Evolutionary conservation across 495 filamentous ascomycete species (phyloP).

Genomic region (Daldinia vernicosa): DNA sequence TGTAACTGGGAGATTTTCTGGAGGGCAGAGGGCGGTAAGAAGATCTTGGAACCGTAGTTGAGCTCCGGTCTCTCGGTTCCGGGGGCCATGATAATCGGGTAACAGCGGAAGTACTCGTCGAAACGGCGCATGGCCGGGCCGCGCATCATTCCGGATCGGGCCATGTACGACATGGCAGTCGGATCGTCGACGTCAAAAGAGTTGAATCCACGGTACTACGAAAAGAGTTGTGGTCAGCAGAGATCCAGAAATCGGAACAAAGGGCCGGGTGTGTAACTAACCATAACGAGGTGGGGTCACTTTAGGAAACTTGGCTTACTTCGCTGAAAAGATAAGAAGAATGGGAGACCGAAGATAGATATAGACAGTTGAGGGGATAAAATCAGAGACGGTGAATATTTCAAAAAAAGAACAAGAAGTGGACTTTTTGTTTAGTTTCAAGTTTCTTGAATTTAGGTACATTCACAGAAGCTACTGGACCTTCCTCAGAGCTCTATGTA

Average conservation of each 20-base stretch:
- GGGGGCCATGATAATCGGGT: conserved; percentile 93
- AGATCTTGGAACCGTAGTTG: conserved; percentile 97
- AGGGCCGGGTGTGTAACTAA: conserved; percentile 27
- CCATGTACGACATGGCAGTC: conserved; percentile 59
- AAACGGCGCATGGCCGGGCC: conserved; percentile 68
- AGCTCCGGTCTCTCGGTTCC: conserved; percentile 87
- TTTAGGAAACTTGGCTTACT: not conserved
- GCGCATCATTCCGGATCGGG: conserved; percentile 50
- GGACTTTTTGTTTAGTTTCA: conserved; percentile 1
- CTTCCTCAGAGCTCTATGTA: conserved; percentile 14
- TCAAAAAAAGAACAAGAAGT: not conserved
- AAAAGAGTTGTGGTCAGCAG: conserved; percentile 29
- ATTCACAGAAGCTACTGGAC: conserved; percentile 10
- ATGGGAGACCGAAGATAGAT: not conserved
- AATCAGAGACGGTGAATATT: conserved; percentile 2
- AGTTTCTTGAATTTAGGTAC: conserved; percentile 1
- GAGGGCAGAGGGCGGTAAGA: conserved; percentile 91
- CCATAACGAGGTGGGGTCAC: conserved; percentile 10
- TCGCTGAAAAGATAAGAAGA: not conserved
- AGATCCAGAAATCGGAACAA: conserved; percentile 13
- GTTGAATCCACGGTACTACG: conserved; percentile 53
- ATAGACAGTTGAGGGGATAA: not conserved
- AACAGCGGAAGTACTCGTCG: conserved; percentile 97
- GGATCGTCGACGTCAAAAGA: conserved; percentile 65
- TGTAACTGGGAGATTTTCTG: conserved; percentile 96